Conservation (phyloP, 345 rosid species). For the Hibiscus mutabilis region DNA sequence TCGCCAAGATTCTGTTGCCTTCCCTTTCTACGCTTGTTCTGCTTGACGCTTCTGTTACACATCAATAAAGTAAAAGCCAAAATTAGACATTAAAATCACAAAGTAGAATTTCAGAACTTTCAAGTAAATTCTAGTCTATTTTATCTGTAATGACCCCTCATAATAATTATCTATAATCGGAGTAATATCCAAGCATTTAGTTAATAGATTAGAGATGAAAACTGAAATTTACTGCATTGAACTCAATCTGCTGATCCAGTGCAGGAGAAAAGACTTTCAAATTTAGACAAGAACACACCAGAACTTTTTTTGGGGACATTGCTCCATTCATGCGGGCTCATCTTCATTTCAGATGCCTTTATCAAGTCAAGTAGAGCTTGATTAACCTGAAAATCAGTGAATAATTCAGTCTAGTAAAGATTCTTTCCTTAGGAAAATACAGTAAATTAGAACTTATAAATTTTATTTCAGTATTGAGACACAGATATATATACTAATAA, state of each 20-base stretch:
- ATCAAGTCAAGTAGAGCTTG: slow-evolving; percentile 69
- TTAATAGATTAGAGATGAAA: neutral
- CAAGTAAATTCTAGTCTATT: neutral
- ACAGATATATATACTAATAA: neutral
- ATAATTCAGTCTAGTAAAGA: neutral
- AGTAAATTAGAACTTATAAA: neutral
- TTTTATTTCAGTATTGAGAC: neutral
- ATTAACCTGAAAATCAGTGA: slow-evolving; percentile 62
- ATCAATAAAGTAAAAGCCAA: neutral
- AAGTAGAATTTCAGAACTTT: neutral
- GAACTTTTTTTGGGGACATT: slow-evolving; percentile 39
- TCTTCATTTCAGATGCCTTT: slow-evolving; percentile 49
- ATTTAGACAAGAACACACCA: slow-evolving; percentile 24
- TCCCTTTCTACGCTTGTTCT: slow-evolving; percentile 28
- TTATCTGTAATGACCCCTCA: too few species aligned
- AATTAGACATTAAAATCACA: slow-evolving; percentile 4
- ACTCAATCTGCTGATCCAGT: neutral
- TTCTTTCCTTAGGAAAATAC: neutral
- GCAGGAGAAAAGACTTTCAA: neutral
- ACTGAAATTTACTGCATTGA: neutral
- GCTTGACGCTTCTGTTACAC: slow-evolving; percentile 18
- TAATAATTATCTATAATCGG: too few species aligned
- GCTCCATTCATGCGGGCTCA: slow-evolving; percentile 63
- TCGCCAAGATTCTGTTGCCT: slow-evolving; percentile 26
- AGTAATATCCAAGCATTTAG: neutral